Conservation (phyloP, 148 eudicot species). For the Silene latifolia region DNA sequence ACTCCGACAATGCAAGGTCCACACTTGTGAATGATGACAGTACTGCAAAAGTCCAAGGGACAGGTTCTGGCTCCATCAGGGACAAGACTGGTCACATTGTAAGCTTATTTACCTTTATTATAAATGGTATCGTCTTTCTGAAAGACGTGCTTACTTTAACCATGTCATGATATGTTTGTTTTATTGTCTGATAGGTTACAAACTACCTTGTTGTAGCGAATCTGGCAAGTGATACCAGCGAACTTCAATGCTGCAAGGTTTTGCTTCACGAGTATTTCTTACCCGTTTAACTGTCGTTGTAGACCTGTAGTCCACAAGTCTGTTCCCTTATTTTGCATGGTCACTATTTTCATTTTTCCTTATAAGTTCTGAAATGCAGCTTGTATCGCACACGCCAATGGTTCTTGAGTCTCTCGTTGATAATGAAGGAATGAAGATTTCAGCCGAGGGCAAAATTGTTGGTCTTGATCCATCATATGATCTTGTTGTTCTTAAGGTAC, state of each 20-base stretch:
- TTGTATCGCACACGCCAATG: too few species aligned
- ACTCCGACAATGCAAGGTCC: constrained; percentile 43
- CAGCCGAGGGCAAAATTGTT: constrained; percentile 56
- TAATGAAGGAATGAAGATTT: constrained; percentile 55
- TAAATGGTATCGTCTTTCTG: not conserved
- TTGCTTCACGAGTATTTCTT: constrained; percentile 27
- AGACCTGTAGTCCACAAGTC: constrained; percentile 10
- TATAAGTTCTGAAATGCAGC: too few species aligned
- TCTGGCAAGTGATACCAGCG: constrained; percentile 68
- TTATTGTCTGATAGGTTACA: constrained; percentile 56
- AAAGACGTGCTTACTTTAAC: too few species aligned
- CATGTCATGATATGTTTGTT: not conserved
- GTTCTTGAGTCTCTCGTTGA: too few species aligned
- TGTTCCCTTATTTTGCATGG: too few species aligned
- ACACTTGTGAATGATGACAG: constrained; percentile 41
- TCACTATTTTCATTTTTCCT: too few species aligned
- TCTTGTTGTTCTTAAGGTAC: constrained; percentile 96
- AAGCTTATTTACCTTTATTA: constrained; percentile 13
- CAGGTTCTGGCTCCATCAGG: constrained; percentile 98
- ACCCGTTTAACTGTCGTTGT: not conserved
- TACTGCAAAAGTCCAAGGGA: constrained; percentile 70
- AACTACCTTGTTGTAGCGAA: constrained; percentile 86
- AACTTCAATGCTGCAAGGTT: constrained; percentile 90
- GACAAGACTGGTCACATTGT: constrained; percentile 95
- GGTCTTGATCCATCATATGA: constrained; percentile 82